These are phyloP conservation scores for Talaromyces borbonicus DNA, from an alignment of 495 filamentous ascomycete species.

Conservation along the genomic window DNA sequence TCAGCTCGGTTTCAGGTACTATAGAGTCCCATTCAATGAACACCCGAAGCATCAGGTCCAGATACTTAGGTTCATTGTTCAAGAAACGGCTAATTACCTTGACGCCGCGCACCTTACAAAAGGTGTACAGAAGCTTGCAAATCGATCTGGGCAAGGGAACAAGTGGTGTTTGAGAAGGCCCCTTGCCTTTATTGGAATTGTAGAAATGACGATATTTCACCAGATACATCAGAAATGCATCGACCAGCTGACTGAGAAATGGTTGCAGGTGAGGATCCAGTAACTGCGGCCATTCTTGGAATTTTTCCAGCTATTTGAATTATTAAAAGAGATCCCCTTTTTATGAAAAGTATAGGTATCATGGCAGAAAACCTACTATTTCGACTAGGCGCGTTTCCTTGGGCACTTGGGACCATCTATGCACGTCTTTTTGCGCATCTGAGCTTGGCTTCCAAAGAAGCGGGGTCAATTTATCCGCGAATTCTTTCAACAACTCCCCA, in stretches of 20 bases:
- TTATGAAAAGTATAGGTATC: neutral
- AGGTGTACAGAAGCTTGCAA: conserved; percentile 69
- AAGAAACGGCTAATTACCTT: conserved; percentile 87
- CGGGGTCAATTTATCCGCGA: conserved; percentile 44
- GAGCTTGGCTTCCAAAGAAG: conserved; percentile 33
- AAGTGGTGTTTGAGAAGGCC: conserved; percentile 14
- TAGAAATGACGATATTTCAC: conserved; percentile 29
- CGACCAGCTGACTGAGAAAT: conserved; percentile 62
- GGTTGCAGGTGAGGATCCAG: conserved; percentile 77
- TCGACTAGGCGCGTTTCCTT: conserved; percentile 34
- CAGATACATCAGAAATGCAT: conserved; percentile 64
- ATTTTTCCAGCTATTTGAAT: conserved; percentile 63
- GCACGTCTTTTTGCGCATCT: conserved; percentile 22
- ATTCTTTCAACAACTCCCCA: conserved; percentile 54
- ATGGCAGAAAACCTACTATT: conserved; percentile 35
- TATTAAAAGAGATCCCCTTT: conserved; percentile 1
- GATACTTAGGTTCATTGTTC: conserved; percentile 72
- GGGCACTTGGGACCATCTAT: conserved; percentile 29
- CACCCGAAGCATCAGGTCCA: conserved; percentile 67
- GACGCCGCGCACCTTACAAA: conserved; percentile 89
- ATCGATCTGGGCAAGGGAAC: conserved; percentile 60
- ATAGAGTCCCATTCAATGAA: conserved; percentile 44
- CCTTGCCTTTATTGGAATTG: conserved; percentile 17
- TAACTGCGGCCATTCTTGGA: conserved; percentile 92
- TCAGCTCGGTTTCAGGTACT: conserved; percentile 6